Conservation (phyloP, 306 rosid species). For the Malus domestica region DNA sequence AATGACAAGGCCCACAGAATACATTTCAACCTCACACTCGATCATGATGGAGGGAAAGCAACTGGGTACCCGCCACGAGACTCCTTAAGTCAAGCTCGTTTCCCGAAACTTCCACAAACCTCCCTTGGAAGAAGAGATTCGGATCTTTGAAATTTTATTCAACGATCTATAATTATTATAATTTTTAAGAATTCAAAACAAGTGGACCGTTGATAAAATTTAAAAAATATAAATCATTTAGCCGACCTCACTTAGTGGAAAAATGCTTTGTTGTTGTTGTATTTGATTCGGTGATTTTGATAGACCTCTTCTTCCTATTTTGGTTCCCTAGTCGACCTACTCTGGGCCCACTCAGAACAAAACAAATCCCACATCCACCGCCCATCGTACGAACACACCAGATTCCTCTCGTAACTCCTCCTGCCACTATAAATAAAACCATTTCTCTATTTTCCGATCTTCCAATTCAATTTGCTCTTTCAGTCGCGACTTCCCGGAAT, state of each 20-base stretch:
- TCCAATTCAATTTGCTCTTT: background rate
- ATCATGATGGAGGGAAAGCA: background rate
- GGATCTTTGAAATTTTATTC: accelerated
- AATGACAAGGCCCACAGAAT: background rate
- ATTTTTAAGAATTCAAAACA: accelerated
- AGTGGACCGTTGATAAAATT: accelerated
- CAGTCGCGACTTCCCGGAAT: background rate
- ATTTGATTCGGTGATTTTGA: no score
- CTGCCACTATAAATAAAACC: background rate
- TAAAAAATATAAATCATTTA: accelerated
- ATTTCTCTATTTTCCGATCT: background rate
- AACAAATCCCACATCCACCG: background rate
- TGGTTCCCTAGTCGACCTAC: background rate
- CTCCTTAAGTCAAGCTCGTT: background rate
- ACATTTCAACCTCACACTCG: background rate
- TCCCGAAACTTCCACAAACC: background rate
- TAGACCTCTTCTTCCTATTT: no score
- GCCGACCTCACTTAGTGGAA: no score
- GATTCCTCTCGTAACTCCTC: background rate
- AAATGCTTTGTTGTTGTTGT: no score
- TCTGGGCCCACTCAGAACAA: background rate
- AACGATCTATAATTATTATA: no score
- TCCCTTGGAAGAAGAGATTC: background rate
- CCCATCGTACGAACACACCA: background rate
- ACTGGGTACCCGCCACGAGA: background rate